phyloP scores from a whole-genome alignment of 2,329 filamentous ascomycete genomes.

The Zarea fungicola region DNA sequence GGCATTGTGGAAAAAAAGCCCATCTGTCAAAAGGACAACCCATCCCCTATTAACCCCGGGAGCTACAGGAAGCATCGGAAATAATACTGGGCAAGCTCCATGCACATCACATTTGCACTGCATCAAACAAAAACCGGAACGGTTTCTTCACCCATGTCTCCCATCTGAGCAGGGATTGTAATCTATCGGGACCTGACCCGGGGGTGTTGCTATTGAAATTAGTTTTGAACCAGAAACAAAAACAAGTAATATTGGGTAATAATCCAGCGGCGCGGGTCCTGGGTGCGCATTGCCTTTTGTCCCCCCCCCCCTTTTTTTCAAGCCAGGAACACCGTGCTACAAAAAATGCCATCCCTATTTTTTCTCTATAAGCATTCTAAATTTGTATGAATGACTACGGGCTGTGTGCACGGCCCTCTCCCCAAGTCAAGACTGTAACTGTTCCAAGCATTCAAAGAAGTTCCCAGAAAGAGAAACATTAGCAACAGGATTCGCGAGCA shows the following conservation, averaged over 20 bases:
- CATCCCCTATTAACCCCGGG: too few species aligned
- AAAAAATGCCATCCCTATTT: too few species aligned
- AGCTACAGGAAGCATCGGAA: background rate
- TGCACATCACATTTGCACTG: background rate
- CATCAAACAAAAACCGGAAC: background rate
- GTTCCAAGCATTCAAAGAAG: too few species aligned
- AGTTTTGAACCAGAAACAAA: background rate
- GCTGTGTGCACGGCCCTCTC: too few species aligned
- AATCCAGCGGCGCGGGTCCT: background rate
- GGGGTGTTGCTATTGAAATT: background rate
- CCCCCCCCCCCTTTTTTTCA: background rate
- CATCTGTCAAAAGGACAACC: too few species aligned
- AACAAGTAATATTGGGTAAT: background rate
- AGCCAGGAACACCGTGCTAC: background rate
- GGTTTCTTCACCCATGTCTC: background rate
- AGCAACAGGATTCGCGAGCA: too few species aligned
- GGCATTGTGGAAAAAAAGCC: background rate
- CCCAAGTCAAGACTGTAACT: too few species aligned
- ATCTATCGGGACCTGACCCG: background rate
- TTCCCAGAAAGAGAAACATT: too few species aligned
- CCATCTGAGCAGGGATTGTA: background rate
- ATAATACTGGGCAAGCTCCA: too few species aligned
- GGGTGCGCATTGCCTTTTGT: background rate
- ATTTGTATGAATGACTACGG: too few species aligned
- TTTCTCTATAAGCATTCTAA: too few species aligned